Evolutionary conservation across 441 rosid species (phyloP).

Genomic region (Adansonia grandidieri): DNA sequence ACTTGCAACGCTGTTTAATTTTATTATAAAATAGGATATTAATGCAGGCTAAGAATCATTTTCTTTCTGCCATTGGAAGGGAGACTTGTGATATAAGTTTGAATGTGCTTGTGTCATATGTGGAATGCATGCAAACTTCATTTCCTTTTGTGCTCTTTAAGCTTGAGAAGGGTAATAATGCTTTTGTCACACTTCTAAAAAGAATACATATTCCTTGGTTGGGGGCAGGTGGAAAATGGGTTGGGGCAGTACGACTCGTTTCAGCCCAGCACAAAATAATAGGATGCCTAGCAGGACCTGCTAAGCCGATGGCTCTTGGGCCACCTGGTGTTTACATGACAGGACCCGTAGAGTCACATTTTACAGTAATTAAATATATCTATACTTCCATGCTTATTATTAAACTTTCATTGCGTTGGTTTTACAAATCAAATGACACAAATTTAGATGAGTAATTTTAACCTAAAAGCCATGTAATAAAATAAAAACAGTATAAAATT

Average conservation of each 20-base stretch:
- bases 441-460: too few species aligned
- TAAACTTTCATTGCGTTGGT: too few species aligned
- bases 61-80: conserved; percentile 30
- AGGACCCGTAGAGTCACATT: neutral
- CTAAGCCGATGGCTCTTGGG: neutral
- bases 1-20: conserved; percentile 34
- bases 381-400: too few species aligned
- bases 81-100: conserved; percentile 19
- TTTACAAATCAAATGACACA: too few species aligned
- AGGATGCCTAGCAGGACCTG: neutral
- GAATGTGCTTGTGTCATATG: conserved; percentile 25
- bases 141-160: conserved; percentile 6
- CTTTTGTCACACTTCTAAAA: neutral
- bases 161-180: neutral
- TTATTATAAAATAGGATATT: conserved; percentile 40
- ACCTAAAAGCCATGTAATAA: too few species aligned
- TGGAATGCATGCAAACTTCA: conserved; percentile 22
- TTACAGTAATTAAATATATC: too few species aligned
- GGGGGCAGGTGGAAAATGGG: neutral
- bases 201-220: neutral
- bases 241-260: neutral
- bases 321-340: neutral
- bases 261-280: neutral
- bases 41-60: conserved; percentile 31
- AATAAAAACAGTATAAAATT: too few species aligned